A percentile compares a stretch with the other conserved stretches of the same genome.
Evolutionary conservation across 2,329 filamentous ascomycete species (phyloP).

Genomic region (Aspergillus thermomutatus): DNA sequence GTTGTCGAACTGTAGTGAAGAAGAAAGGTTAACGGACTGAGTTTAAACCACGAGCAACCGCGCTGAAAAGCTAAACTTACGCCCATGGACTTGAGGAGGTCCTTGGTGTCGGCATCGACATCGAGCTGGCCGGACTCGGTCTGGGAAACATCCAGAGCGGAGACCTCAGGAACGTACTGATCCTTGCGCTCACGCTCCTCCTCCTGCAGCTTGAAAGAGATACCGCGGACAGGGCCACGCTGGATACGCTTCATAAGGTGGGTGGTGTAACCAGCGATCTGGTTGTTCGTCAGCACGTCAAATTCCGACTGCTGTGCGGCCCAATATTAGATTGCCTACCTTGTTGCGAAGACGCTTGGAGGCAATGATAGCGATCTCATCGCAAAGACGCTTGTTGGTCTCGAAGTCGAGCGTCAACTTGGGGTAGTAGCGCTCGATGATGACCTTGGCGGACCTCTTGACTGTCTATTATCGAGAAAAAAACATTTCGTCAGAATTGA

Average conservation of each 20-base stretch:
- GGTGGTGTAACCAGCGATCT: conserved; percentile 98
- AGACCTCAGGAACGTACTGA: conserved; percentile 99
- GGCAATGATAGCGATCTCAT: conserved; percentile 99
- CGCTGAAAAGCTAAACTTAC: conserved; percentile 60
- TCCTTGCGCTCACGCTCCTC: conserved; percentile 99
- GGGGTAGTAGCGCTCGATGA: conserved; percentile 98
- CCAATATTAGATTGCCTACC: conserved; percentile 48
- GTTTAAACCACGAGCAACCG: not conserved
- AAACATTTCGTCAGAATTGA: conserved; percentile 1
- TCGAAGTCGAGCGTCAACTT: conserved; percentile 99
- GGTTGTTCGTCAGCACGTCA: conserved; percentile 6
- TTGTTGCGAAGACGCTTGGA: conserved; percentile 99
- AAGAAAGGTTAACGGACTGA: conserved; percentile 19
- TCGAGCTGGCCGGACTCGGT: conserved; percentile 88
- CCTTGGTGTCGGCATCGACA: conserved; percentile 96
- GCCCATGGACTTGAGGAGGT: conserved; percentile 96
- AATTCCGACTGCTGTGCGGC: not conserved
- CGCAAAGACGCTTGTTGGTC: conserved; percentile 99
- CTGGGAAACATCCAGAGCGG: conserved; percentile 96
- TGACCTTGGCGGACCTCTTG: conserved; percentile 95
- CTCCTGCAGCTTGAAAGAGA: conserved; percentile 99
- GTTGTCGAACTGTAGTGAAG: conserved; percentile 74
- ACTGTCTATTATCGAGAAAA: conserved; percentile 52
- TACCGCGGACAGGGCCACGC: conserved; percentile 97
- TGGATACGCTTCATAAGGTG: conserved; percentile 99